Evolutionary conservation across 805 yeast genomes (phyloP).

Genomic region (Yarrowia bubula): DNA sequence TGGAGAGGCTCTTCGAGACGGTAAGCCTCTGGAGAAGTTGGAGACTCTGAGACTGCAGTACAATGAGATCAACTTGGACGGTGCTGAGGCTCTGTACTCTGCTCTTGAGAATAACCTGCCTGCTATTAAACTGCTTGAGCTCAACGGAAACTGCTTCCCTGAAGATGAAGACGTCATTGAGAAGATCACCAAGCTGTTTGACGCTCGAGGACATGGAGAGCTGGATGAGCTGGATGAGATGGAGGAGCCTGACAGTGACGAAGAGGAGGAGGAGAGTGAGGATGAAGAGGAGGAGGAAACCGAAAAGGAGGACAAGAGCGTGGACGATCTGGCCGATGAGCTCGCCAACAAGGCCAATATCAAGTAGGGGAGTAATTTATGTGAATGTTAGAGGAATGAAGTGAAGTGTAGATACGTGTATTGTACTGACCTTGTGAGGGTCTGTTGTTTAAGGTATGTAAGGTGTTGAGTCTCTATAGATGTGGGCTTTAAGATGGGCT

Average conservation of each 20-base stretch:
- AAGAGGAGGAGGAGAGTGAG: constrained; percentile 60
- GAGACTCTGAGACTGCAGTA: constrained; percentile 72
- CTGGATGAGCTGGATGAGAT: constrained; percentile 92
- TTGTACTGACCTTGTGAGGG: no score
- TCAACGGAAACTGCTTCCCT: constrained; percentile 90
- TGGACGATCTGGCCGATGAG: constrained; percentile 57
- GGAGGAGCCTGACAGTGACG: constrained; percentile 76
- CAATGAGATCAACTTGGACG: constrained; percentile 73
- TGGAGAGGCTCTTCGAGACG: constrained; percentile 41
- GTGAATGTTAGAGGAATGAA: no score
- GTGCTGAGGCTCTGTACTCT: constrained; percentile 58
- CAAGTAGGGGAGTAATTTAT: not conserved
- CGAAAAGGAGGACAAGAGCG: constrained; percentile 45
- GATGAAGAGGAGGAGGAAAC: constrained; percentile 57
- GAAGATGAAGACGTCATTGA: constrained; percentile 78
- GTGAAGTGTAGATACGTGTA: no score
- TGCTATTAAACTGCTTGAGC: constrained; percentile 63
- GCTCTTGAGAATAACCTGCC: constrained; percentile 58
- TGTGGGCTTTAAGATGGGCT: no score
- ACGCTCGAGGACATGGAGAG: constrained; percentile 72
- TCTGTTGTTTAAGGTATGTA: no score
- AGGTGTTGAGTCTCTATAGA: no score
- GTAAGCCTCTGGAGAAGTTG: constrained; percentile 44
- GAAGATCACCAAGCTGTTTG: constrained; percentile 59
- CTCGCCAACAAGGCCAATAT: constrained; percentile 49